These are phyloP conservation scores for Pouteria glomerata DNA, from an alignment of 148 eudicot species.

Conservation along the genomic window DNA sequence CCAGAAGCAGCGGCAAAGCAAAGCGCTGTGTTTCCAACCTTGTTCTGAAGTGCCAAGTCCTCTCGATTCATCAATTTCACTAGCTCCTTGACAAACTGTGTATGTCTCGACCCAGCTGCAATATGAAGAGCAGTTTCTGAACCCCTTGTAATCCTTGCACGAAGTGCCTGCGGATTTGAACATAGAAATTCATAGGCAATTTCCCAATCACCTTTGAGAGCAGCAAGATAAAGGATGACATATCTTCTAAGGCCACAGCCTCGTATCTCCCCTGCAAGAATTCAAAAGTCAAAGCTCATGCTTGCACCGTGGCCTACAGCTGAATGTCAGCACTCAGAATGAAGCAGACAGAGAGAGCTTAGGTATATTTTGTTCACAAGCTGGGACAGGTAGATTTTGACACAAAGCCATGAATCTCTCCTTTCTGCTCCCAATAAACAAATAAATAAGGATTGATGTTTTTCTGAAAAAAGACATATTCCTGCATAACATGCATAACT, in stretches of 20 bases:
- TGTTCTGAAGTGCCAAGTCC: conserved; percentile 15
- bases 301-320: too few species aligned
- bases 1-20: conserved; percentile 20
- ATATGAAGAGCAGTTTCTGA: conserved; percentile 20
- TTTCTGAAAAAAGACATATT: too few species aligned
- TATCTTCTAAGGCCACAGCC: conserved; percentile 1
- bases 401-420: too few species aligned
- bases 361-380: too few species aligned
- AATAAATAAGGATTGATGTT: too few species aligned
- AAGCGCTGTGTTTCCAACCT: conserved; percentile 18
- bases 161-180: neutral
- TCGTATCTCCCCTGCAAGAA: conserved; percentile 17
- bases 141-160: conserved; percentile 17
- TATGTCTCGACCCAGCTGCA: conserved; percentile 17
- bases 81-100: conserved; percentile 16
- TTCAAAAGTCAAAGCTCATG: too few species aligned
- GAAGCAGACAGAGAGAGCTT: too few species aligned
- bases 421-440: too few species aligned
- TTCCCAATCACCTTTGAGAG: conserved; percentile 21
- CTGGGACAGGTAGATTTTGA: too few species aligned
- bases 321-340: too few species aligned
- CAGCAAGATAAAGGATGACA: conserved; percentile 16
- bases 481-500: too few species aligned
- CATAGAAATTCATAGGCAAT: conserved; percentile 1
- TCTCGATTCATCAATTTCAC: conserved; percentile 14